Evolutionary conservation across 2,329 filamentous ascomycete species (phyloP).

Genomic region (Aureobasidium sp.): DNA sequence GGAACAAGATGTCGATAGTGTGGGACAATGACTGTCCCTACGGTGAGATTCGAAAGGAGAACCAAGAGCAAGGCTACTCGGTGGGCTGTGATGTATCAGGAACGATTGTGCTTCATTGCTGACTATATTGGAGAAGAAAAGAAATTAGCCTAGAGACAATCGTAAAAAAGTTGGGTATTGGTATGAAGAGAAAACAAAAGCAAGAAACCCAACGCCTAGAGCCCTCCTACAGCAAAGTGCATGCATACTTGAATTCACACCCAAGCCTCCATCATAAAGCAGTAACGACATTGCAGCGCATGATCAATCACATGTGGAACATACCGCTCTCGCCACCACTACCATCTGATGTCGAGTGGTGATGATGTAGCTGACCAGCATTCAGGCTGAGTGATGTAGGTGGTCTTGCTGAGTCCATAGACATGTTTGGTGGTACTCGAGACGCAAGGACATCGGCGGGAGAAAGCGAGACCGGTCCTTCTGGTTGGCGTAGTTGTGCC

Average conservation of each 20-base stretch:
- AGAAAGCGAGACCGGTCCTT: not conserved
- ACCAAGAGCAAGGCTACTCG: slow-evolving; percentile 41
- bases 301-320: slow-evolving; percentile 74
- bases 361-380: slow-evolving; percentile 15
- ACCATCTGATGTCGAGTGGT: slow-evolving; percentile 18
- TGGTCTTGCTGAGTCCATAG: not conserved
- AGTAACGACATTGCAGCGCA: not conserved
- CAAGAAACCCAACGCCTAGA: not conserved
- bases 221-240: not conserved
- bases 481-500: slow-evolving; percentile 4
- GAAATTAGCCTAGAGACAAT: slow-evolving; percentile 31
- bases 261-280: not conserved
- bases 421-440: not conserved
- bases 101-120: slow-evolving; percentile 50
- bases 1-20: slow-evolving; percentile 51
- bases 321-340: slow-evolving; percentile 75
- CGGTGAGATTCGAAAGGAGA: slow-evolving; percentile 61
- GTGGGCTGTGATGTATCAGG: slow-evolving; percentile 54
- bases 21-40: slow-evolving; percentile 66
- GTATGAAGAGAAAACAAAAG: slow-evolving; percentile 17
- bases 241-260: not conserved
- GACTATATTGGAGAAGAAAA: slow-evolving; percentile 38
- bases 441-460: not conserved
- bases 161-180: slow-evolving; percentile 17
- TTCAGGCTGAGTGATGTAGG: slow-evolving; percentile 1